Evolutionary conservation across 257 asterid species (phyloP).

Genomic region (Paulownia fortunei): DNA sequence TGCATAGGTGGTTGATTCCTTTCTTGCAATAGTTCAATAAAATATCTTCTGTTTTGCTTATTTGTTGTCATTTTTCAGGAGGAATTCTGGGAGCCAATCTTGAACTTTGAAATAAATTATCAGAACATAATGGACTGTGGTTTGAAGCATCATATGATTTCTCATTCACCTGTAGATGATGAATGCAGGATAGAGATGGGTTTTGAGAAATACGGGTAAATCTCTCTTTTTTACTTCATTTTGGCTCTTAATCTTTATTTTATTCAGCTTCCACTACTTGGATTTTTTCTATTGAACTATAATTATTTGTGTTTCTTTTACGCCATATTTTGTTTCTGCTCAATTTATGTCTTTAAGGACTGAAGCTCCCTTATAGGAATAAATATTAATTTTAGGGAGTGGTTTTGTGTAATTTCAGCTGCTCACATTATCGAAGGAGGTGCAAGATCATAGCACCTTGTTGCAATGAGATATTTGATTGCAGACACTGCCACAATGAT

Average conservation of each 20-base stretch:
- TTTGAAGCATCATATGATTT: constrained; percentile 21
- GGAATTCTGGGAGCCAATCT: constrained; percentile 1
- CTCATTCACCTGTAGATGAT: constrained; percentile 26
- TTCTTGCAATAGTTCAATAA: too few species aligned
- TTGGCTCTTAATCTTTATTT: background rate
- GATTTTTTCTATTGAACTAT: background rate
- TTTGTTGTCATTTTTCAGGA: constrained; percentile 29
- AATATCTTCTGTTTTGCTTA: background rate
- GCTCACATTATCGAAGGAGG: constrained; percentile 72
- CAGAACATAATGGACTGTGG: constrained; percentile 41
- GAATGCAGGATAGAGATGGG: constrained; percentile 40
- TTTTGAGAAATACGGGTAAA: constrained; percentile 54
- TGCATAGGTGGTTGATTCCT: background rate
- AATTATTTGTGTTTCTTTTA: background rate
- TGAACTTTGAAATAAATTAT: background rate
- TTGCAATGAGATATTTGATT: constrained; percentile 71
- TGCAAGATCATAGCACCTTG: constrained; percentile 79
- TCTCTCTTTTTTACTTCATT: background rate
- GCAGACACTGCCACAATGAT: constrained; percentile 89
- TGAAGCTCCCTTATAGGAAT: background rate
- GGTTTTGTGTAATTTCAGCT: constrained; percentile 41
- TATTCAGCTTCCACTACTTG: background rate
- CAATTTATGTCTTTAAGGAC: background rate
- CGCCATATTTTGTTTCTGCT: background rate
- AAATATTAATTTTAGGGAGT: background rate